A percentile compares a stretch with the other conserved stretches of the same genome.
Evolutionary conservation across 805 yeast genomes (phyloP).

Genomic region (Pichia pseudocactophila): DNA sequence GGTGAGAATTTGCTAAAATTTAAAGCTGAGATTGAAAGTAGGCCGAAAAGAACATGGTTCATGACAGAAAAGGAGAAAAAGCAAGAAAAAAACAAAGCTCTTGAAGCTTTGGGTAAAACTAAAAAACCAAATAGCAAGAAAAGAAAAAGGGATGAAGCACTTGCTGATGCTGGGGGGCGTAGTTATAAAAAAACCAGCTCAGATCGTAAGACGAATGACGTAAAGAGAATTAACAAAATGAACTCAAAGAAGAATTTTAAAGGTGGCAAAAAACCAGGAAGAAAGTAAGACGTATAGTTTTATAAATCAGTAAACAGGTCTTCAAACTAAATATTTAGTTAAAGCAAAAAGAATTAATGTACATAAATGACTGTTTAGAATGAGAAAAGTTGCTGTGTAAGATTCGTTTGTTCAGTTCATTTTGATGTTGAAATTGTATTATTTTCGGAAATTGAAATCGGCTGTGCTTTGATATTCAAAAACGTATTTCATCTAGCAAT

Average conservation of each 20-base stretch:
- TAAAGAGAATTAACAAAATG: slow-evolving; percentile 28
- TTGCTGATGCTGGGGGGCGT: slow-evolving; percentile 44
- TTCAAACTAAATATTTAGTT: background rate
- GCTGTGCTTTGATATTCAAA: too few species aligned
- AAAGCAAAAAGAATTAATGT: background rate
- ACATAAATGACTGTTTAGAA: too few species aligned
- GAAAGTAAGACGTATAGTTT: slow-evolving; percentile 12
- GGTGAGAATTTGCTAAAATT: slow-evolving; percentile 80
- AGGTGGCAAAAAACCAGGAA: slow-evolving; percentile 18
- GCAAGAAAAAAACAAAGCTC: slow-evolving; percentile 26
- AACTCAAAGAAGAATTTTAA: slow-evolving; percentile 17
- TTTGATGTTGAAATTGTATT: too few species aligned
- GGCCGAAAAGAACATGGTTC: slow-evolving; percentile 98
- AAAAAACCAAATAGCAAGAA: slow-evolving; percentile 57
- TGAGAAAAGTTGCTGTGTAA: slow-evolving; percentile 1
- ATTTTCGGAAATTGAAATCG: background rate
- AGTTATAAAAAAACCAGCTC: slow-evolving; percentile 71
- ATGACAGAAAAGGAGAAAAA: slow-evolving; percentile 52
- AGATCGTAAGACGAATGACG: slow-evolving; percentile 53
- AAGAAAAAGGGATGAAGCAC: slow-evolving; percentile 58
- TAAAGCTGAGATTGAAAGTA: slow-evolving; percentile 70
- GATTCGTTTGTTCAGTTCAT: too few species aligned
- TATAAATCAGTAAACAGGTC: background rate
- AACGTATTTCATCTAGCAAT: slow-evolving; percentile 36
- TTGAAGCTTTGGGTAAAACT: slow-evolving; percentile 28